Conservation (phyloP, 2,329 filamentous ascomycete genomes). For the Niveomyces coronatus region DNA sequence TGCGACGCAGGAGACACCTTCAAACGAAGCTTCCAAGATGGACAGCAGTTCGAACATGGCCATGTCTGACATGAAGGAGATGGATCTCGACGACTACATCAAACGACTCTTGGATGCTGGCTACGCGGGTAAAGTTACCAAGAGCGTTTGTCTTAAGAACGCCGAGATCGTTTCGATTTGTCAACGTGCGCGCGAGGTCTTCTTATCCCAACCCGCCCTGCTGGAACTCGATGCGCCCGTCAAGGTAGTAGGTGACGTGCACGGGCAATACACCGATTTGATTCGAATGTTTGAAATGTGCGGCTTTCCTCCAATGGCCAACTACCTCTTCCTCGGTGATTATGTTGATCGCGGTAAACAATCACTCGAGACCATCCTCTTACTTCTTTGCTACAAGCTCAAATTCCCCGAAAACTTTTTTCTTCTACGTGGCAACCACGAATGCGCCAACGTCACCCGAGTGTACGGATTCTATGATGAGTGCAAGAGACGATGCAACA, state of each 20-base stretch:
- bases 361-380: slow-evolving; percentile 84
- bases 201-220: slow-evolving; percentile 84
- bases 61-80: slow-evolving; percentile 83
- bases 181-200: slow-evolving; percentile 74
- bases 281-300: slow-evolving; percentile 99
- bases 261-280: slow-evolving; percentile 91
- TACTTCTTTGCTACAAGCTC: slow-evolving; percentile 92
- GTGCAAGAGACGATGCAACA: slow-evolving; percentile 90
- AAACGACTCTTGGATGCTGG: slow-evolving; percentile 86
- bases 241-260: slow-evolving; percentile 95
- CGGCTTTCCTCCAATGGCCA: slow-evolving; percentile 82
- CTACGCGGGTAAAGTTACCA: slow-evolving; percentile 94
- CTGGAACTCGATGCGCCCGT: slow-evolving; percentile 89
- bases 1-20: slow-evolving; percentile 42
- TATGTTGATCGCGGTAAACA: slow-evolving; percentile 97
- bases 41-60: slow-evolving; percentile 52
- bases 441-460: slow-evolving; percentile 90
- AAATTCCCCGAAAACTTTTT: slow-evolving; percentile 98
- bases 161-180: slow-evolving; percentile 95
- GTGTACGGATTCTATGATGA: slow-evolving; percentile 98
- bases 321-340: slow-evolving; percentile 90
- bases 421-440: slow-evolving; percentile 85
- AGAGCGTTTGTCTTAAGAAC: slow-evolving; percentile 94
- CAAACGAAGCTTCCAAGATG: slow-evolving; percentile 30
- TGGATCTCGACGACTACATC: slow-evolving; percentile 96